These are phyloP conservation scores for Ophiostoma sp. DNA, from an alignment of 2,329 filamentous ascomycete species.

Conservation along the genomic window DNA sequence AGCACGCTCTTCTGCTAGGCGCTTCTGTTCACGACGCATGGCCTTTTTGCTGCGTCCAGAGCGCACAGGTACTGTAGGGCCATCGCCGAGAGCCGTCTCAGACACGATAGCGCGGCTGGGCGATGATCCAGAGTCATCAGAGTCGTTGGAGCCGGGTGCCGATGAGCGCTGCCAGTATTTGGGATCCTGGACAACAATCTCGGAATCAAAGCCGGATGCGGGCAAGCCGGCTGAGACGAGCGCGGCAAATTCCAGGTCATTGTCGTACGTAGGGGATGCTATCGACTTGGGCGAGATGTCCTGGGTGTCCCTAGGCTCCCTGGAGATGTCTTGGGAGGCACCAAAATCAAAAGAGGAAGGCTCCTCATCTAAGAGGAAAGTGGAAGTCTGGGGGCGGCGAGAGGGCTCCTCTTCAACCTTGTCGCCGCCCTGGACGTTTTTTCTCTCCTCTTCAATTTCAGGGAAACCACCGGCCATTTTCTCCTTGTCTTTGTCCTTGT, in stretches of 20 bases:
- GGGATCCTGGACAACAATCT: conserved; percentile 63
- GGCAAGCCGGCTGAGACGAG: conserved; percentile 63
- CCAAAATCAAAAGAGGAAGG: background rate
- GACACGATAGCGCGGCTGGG: conserved; percentile 21
- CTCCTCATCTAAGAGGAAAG: conserved; percentile 14
- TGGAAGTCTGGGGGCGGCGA: conserved; percentile 16
- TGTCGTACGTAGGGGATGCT: background rate
- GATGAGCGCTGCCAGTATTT: conserved; percentile 59
- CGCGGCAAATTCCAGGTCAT: conserved; percentile 65
- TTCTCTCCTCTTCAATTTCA: conserved; percentile 13
- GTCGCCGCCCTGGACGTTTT: conserved; percentile 20
- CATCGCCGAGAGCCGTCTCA: conserved; percentile 28
- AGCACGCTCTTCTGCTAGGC: conserved; percentile 32
- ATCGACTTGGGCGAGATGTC: background rate
- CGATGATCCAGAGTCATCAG: conserved; percentile 19
- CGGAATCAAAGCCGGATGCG: conserved; percentile 64
- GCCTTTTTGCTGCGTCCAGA: conserved; percentile 22
- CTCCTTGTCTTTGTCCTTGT: background rate
- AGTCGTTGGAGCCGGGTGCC: conserved; percentile 54
- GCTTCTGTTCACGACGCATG: conserved; percentile 18
- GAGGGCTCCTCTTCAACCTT: conserved; percentile 25
- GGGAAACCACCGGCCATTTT: conserved; percentile 19
- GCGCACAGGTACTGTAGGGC: conserved; percentile 14
- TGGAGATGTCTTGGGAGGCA: background rate
- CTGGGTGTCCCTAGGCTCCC: too few species aligned